phyloP scores from a whole-genome alignment of 2,329 filamentous ascomycete species.

The Aspergillus proliferans region DNA sequence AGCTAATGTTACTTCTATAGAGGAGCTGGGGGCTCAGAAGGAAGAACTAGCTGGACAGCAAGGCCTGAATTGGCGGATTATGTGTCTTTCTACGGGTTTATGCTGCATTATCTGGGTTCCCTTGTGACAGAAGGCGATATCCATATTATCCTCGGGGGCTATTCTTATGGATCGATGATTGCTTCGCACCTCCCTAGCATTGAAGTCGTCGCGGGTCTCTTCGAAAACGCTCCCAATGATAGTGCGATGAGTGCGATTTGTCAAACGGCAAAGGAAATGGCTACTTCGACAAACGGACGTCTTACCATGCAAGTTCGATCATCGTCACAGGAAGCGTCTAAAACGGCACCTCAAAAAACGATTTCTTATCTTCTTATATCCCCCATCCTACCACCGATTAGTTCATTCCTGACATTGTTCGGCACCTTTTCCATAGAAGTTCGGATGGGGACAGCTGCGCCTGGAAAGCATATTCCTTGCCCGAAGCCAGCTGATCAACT shows the following conservation, averaged over 20 bases:
- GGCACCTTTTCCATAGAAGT: constrained; percentile 38
- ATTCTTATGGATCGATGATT: constrained; percentile 86
- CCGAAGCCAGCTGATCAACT: constrained; percentile 52
- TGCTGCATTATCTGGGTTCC: constrained; percentile 64
- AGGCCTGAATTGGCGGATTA: constrained; percentile 78
- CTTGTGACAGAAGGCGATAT: constrained; percentile 36
- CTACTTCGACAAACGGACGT: constrained; percentile 31
- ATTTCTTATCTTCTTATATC: constrained; percentile 57
- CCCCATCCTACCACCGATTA: constrained; percentile 52
- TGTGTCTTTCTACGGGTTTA: constrained; percentile 71
- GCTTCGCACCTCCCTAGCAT: constrained; percentile 62
- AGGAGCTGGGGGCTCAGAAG: constrained; percentile 68
- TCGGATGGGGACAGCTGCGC: constrained; percentile 17
- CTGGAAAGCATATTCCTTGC: constrained; percentile 22
- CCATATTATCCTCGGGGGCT: constrained; percentile 63
- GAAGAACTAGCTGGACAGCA: constrained; percentile 80
- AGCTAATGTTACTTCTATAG: constrained; percentile 38
- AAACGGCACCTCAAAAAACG: constrained; percentile 14
- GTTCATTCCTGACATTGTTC: constrained; percentile 58
- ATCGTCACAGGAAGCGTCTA: constrained; percentile 8
- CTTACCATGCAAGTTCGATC: constrained; percentile 3
- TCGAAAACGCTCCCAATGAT: constrained; percentile 48
- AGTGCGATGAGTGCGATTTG: constrained; percentile 63
- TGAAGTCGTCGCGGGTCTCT: constrained; percentile 53
- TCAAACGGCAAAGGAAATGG: constrained; percentile 62